Evolutionary conservation across 257 asterid genomes (phyloP).

Genomic region (Solanum chilense): DNA sequence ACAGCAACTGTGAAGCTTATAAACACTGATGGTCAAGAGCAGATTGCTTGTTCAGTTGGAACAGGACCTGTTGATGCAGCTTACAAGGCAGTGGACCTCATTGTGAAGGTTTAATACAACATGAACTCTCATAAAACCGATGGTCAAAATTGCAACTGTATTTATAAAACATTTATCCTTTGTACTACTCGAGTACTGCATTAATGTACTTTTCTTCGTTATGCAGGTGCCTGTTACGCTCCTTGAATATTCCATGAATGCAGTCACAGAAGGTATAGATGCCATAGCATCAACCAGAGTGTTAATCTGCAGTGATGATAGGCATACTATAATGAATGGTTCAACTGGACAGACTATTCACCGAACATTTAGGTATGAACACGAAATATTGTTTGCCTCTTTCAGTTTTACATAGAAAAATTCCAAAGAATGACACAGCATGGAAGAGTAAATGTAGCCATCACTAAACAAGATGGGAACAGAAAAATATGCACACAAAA

Average conservation of each 20-base stretch:
- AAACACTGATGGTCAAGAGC: constrained; percentile 50
- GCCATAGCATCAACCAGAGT: constrained; percentile 88
- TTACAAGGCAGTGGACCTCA: constrained; percentile 74
- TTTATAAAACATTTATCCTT: neutral
- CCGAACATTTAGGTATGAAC: constrained; percentile 67
- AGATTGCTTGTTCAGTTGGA: constrained; percentile 80
- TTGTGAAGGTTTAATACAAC: constrained; percentile 50
- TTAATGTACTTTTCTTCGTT: neutral
- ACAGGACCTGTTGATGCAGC: constrained; percentile 98
- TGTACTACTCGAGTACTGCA: neutral
- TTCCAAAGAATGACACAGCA: neutral
- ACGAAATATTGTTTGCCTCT: neutral
- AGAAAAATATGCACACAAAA: neutral
- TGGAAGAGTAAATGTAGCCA: neutral
- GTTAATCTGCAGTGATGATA: constrained; percentile 35
- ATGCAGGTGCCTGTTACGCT: constrained; percentile 73
- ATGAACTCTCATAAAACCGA: neutral
- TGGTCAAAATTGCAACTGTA: neutral
- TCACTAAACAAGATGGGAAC: neutral
- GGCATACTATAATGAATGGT: constrained; percentile 42
- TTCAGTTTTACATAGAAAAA: neutral
- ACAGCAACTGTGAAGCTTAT: constrained; percentile 86
- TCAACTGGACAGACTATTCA: constrained; percentile 36
- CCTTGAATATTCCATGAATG: constrained; percentile 67
- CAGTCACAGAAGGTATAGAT: constrained; percentile 89